These are phyloP conservation scores for Cicer arietinum DNA, from an alignment of 306 rosid genomes.

Conservation along the genomic window DNA sequence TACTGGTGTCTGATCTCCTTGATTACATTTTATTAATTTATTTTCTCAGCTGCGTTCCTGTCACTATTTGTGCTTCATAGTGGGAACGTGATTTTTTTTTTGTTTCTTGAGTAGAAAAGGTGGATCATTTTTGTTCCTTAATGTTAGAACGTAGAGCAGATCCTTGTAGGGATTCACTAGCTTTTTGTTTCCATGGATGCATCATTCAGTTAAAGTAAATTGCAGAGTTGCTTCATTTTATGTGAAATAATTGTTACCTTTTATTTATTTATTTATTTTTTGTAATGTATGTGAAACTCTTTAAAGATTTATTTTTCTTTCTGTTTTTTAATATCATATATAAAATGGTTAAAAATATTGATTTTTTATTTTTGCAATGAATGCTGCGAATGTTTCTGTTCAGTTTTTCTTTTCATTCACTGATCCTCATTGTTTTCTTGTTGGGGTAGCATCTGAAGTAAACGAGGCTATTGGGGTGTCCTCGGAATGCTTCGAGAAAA, in stretches of 20 bases:
- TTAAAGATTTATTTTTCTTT: not conserved
- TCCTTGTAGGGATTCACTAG: not conserved
- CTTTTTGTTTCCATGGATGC: not conserved
- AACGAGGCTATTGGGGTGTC: conserved; percentile 51
- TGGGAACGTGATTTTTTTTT: not conserved
- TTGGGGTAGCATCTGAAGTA: conserved; percentile 49
- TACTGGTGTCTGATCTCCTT: no score
- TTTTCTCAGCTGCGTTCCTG: no score
- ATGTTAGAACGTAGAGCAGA: not conserved
- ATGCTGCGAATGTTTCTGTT: not conserved
- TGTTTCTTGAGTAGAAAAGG: not conserved
- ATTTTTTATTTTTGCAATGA: not conserved
- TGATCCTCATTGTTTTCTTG: conserved; percentile 5
- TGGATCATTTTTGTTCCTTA: not conserved
- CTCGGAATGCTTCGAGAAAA: conserved; percentile 47
- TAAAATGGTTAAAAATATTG: not conserved
- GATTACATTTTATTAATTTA: no score
- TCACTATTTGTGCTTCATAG: not conserved
- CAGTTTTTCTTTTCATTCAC: not conserved
- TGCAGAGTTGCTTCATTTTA: conserved; percentile 8
- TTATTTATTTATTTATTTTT: not conserved
- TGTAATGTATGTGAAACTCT: not conserved
- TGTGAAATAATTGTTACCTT: not conserved
- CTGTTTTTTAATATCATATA: not conserved
- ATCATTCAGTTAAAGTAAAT: not conserved